Evolutionary conservation across 179 eudicot genomes (phyloP).

Genomic region (Monotropa hypopitys): DNA sequence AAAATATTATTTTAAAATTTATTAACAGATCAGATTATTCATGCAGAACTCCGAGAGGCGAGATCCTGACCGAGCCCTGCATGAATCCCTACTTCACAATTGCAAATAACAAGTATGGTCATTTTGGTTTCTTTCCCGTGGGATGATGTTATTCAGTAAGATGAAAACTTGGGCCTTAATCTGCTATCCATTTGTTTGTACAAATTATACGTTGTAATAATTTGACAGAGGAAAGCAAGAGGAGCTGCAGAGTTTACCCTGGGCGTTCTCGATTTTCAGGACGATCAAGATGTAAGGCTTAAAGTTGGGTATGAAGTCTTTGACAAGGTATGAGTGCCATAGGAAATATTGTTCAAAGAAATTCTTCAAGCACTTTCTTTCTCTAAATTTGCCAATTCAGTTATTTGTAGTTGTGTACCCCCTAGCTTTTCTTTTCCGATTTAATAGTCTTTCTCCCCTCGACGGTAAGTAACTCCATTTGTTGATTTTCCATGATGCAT

Average conservation of each 20-base stretch:
- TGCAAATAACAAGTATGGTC: not conserved
- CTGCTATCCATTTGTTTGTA: no score
- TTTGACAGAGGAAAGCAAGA: constrained; percentile 35
- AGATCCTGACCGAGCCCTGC: no score
- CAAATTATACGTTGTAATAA: not conserved
- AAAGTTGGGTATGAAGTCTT: constrained; percentile 69
- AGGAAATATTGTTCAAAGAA: not conserved
- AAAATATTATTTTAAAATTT: no score
- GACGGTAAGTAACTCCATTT: not conserved
- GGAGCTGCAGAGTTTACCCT: constrained; percentile 71
- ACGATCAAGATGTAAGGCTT: constrained; percentile 73
- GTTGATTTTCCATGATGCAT: not conserved
- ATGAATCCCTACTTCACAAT: not conserved
- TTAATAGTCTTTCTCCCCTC: not conserved
- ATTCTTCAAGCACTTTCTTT: not conserved
- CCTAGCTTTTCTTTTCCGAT: not conserved
- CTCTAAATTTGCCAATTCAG: not conserved
- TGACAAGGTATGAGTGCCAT: constrained; percentile 40
- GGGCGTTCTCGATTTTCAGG: constrained; percentile 53
- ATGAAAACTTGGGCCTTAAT: constrained; percentile 1
- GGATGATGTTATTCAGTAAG: not conserved
- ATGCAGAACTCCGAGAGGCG: no score
- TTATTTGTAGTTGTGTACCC: not conserved
- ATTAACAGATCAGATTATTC: no score
- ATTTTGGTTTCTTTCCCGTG: not conserved